Base-by-base conservation (phyloP, 2,329 filamentous ascomycete genomes). In the Didymella sp. region DNA sequence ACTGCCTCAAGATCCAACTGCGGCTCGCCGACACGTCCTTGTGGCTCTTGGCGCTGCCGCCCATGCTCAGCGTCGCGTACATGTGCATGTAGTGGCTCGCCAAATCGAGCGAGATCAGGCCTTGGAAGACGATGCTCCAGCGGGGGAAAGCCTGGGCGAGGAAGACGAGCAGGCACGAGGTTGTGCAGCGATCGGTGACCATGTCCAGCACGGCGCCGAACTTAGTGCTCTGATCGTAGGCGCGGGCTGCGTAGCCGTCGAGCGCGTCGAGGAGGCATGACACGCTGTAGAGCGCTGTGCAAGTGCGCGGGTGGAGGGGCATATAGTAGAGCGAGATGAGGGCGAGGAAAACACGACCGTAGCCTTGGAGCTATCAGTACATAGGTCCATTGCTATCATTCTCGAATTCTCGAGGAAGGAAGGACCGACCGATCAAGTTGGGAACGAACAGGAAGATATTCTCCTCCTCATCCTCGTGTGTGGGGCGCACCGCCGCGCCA, bases 81-180 rank as follows among this genome's bases (percentile, higher is more conserved):
- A 99, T 99, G 81, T 99, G 95, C 83, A 98, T 94, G 76, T 98
- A 99, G 78, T 99, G 95, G 76, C 92, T 96, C 25, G 95, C 90
- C 63, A 99, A 84, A 78, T 99, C 95, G 69, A 99, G 80, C 52
- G 89, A 90, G 77, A 99, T 96, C 72, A 99, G 80, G 41, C 89
- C 87, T 81, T 99, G 95, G 84, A 99, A 99, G 57, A 98, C 73
- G 67, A 98, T 92, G 63, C 91, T 88, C 89, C 92, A 98, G 55
- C 93, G 87, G 4, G 95, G 95, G 80, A 96, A 99, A 19, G 95
- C 95, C 13, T 92, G 96, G 37, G 91, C 92, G 61, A 99, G 80
- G 81, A 98, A 99, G 47, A 98, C 93, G 45, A 99, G 86, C 68
- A 99, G 80, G 77, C 95, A 99, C 2, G 94, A 88, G 3, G 95